A percentile compares a stretch with the other conserved stretches of the same genome.
Evolutionary conservation across 2,329 filamentous ascomycete species (phyloP).

Genomic region (Colletotrichum sp.): DNA sequence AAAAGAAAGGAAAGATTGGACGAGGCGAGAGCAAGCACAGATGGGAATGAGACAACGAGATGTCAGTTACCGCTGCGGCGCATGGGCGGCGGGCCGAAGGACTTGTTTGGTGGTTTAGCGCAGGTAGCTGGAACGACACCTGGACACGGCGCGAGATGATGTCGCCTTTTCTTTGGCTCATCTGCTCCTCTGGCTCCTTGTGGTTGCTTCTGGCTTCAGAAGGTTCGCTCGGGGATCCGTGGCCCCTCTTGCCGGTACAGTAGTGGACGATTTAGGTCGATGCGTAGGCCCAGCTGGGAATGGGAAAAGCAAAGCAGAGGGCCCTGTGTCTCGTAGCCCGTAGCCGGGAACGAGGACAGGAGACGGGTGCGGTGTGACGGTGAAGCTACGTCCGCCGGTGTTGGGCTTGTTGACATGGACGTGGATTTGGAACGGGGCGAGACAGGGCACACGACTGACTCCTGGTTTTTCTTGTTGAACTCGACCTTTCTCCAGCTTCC

Average conservation of each 20-base stretch:
- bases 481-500: neutral
- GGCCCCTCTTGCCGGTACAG: slow-evolving; percentile 16
- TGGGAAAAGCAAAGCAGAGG: slow-evolving; percentile 6
- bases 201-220: neutral
- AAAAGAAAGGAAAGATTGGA: slow-evolving; percentile 22
- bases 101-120: slow-evolving; percentile 8
- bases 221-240: slow-evolving; percentile 10
- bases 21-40: slow-evolving; percentile 17
- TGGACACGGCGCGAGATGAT: neutral
- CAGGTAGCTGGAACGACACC: slow-evolving; percentile 1
- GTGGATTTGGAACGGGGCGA: neutral
- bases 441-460: neutral
- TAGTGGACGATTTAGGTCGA: slow-evolving; percentile 15
- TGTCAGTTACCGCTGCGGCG: slow-evolving; percentile 20
- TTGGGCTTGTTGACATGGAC: neutral
- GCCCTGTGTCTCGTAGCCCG: neutral
- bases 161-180: neutral
- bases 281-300: neutral
- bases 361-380: neutral
- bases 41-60: slow-evolving; percentile 20
- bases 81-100: slow-evolving; percentile 17
- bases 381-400: neutral
- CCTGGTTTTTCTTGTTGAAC: neutral
- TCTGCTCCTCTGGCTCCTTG: neutral
- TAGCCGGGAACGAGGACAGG: neutral